These are phyloP conservation scores for Vaccinium macrocarpon DNA, from an alignment of 148 eudicot genomes.

Conservation along the genomic window DNA sequence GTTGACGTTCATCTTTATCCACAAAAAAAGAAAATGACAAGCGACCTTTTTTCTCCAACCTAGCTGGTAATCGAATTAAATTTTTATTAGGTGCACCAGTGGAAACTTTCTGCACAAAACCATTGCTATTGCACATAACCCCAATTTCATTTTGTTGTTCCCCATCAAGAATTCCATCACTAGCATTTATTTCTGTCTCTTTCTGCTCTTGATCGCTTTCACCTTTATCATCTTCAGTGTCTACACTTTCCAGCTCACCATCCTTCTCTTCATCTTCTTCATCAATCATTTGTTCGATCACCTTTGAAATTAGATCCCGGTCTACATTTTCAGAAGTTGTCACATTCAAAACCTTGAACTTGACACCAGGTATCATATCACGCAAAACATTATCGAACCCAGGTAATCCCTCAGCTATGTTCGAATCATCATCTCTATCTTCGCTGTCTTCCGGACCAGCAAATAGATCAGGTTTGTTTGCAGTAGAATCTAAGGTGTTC, in stretches of 20 bases:
- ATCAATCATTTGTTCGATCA: constrained; percentile 73
- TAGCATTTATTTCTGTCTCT: constrained; percentile 50
- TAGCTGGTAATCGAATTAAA: constrained; percentile 79
- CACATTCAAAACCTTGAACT: constrained; percentile 79
- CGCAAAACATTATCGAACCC: constrained; percentile 65
- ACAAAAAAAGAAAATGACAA: constrained; percentile 66
- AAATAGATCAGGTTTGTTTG: constrained; percentile 52
- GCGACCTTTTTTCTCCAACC: constrained; percentile 62
- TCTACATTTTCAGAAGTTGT: constrained; percentile 69
- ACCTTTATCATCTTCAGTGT: constrained; percentile 50
- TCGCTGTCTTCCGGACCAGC: constrained; percentile 58
- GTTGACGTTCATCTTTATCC: constrained; percentile 47
- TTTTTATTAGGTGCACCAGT: constrained; percentile 36
- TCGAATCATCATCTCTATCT: constrained; percentile 65
- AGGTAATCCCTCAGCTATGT: constrained; percentile 42
- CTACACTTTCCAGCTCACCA: constrained; percentile 50
- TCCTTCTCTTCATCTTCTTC: constrained; percentile 71
- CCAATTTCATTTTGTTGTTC: constrained; percentile 61
- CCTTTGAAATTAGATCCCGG: constrained; percentile 65
- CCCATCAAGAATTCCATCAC: constrained; percentile 34
- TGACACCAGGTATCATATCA: constrained; percentile 86
- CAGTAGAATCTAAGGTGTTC: constrained; percentile 47
- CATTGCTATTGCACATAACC: constrained; percentile 64
- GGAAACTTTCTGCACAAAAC: constrained; percentile 44
- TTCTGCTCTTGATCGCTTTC: constrained; percentile 62